A percentile compares a stretch with the other conserved stretches of the same genome.
Evolutionary conservation across 106 monocot genomes (phyloP).

Genomic region (Apostasia ramifera): DNA sequence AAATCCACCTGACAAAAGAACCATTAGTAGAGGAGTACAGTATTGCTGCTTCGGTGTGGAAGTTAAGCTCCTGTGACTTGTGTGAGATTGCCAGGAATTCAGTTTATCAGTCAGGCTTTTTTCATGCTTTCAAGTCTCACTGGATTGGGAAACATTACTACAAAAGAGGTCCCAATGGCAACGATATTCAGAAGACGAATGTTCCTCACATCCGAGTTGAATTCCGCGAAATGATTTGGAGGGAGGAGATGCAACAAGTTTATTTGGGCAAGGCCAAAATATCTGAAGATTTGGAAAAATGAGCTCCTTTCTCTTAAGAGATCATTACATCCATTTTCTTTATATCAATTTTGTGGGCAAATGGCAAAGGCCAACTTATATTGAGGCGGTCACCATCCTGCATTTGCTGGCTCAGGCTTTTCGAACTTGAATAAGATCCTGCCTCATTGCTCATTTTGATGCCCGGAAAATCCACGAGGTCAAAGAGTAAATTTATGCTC

Average conservation of each 20-base stretch:
- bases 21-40: conserved; percentile 99
- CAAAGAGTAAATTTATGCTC: too few relatives aligned
- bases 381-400: too few relatives aligned
- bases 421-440: too few relatives aligned
- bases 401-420: too few relatives aligned
- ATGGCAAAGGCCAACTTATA: too few relatives aligned
- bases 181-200: conserved; percentile 93
- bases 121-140: conserved; percentile 91
- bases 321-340: too few relatives aligned
- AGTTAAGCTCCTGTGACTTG: conserved; percentile 88
- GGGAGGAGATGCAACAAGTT: conserved; percentile 52
- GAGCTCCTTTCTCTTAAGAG: background rate
- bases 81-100: conserved; percentile 97
- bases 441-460: too few relatives aligned
- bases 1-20: conserved; percentile 97
- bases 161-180: conserved; percentile 79
- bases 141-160: conserved; percentile 94
- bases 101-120: conserved; percentile 96
- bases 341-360: too few relatives aligned
- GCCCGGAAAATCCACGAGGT: too few relatives aligned
- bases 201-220: conserved; percentile 94
- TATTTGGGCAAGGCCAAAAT: conserved; percentile 39
- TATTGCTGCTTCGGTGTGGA: conserved; percentile 99
- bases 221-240: conserved; percentile 72
- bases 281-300: conserved; percentile 24